A percentile compares a stretch with the other conserved stretches of the same genome.
These are phyloP conservation scores for Citrus trifoliata DNA, from an alignment of 345 rosid genomes.

Conservation along the genomic window DNA sequence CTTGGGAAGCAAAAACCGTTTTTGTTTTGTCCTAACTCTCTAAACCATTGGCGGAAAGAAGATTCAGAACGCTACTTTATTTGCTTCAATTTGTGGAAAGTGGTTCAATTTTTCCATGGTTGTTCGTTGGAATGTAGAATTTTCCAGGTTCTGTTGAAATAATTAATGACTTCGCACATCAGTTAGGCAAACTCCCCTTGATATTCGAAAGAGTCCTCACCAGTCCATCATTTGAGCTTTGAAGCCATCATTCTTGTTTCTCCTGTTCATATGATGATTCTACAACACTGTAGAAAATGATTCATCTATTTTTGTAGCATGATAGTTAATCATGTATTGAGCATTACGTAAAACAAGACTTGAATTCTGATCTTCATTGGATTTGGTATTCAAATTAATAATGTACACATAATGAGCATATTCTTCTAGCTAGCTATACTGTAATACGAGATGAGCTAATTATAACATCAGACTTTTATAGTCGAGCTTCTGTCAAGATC, in stretches of 20 bases:
- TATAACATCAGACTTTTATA: no score
- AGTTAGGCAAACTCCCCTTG: no score
- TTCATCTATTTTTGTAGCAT: background rate
- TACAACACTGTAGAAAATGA: background rate
- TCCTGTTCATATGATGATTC: background rate
- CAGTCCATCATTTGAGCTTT: no score
- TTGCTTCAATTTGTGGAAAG: no score
- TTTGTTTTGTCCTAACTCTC: background rate
- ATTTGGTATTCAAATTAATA: background rate
- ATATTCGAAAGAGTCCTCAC: no score
- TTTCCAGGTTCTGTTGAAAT: no score
- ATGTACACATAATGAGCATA: background rate
- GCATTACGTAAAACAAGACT: background rate
- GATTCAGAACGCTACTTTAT: background rate
- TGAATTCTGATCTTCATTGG: background rate
- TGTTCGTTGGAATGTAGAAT: no score
- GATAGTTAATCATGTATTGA: background rate
- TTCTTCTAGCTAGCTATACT: background rate
- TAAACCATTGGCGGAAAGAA: background rate
- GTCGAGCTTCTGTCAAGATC: background rate
- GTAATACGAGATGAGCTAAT: no score
- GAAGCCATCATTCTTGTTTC: background rate
- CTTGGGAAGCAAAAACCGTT: background rate
- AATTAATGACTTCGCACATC: no score
- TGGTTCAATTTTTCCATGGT: no score